phyloP scores from a whole-genome alignment of 257 asterid genomes.

The Forsythia viridissima region DNA sequence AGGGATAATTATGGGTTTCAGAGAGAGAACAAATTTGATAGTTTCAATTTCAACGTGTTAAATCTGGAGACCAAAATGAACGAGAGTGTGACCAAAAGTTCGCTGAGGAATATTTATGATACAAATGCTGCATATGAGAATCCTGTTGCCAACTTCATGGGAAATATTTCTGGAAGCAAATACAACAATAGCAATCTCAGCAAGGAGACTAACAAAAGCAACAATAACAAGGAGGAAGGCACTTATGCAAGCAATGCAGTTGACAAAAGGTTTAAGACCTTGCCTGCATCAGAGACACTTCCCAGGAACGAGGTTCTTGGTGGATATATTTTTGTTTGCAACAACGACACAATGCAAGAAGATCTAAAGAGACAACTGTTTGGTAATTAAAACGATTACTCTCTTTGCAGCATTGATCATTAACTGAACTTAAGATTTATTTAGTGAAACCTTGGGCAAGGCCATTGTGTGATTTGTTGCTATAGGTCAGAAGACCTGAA shows the following conservation, averaged over 20 bases:
- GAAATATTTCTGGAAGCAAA: slow-evolving; percentile 55
- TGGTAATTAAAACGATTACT: slow-evolving; percentile 45
- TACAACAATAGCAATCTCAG: slow-evolving; percentile 38
- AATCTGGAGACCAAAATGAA: slow-evolving; percentile 67
- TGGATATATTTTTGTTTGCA: slow-evolving; percentile 95
- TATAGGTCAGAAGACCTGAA: background rate
- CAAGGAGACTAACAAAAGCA: slow-evolving; percentile 49
- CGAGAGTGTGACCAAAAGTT: slow-evolving; percentile 49
- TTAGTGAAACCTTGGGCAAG: background rate
- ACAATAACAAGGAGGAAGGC: slow-evolving; percentile 49
- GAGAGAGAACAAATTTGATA: slow-evolving; percentile 81
- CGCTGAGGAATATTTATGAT: slow-evolving; percentile 47
- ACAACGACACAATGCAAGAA: slow-evolving; percentile 97
- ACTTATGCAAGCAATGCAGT: slow-evolving; percentile 43
- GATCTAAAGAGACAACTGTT: slow-evolving; percentile 88
- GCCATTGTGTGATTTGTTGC: background rate
- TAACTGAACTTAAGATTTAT: background rate
- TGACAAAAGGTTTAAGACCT: slow-evolving; percentile 93
- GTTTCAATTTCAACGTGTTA: slow-evolving; percentile 65
- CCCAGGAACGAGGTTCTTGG: slow-evolving; percentile 95
- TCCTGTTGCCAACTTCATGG: slow-evolving; percentile 42
- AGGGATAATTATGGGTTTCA: slow-evolving; percentile 61
- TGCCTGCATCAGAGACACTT: slow-evolving; percentile 92
- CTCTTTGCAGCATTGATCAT: slow-evolving; percentile 2
- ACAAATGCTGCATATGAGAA: slow-evolving; percentile 66